These are phyloP conservation scores for Phialocephala subalpina DNA, from an alignment of 2,329 filamentous ascomycete genomes.

Conservation along the genomic window DNA sequence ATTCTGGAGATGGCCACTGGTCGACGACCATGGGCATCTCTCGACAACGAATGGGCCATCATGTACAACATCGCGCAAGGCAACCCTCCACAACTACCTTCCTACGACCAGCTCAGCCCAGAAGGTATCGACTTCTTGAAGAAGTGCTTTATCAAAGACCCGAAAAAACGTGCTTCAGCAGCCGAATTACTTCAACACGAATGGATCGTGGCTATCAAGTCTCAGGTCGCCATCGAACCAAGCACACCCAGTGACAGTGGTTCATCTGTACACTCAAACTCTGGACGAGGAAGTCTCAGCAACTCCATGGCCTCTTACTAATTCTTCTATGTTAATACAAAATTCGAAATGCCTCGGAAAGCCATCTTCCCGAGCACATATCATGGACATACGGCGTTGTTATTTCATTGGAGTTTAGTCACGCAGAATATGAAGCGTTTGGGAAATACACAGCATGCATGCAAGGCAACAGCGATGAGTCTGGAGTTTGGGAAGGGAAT, in stretches of 20 bases:
- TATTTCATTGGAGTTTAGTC: neutral
- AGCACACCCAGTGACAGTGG: slow-evolving; percentile 64
- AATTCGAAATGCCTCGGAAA: neutral
- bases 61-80: slow-evolving; percentile 99
- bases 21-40: slow-evolving; percentile 88
- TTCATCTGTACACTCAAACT: slow-evolving; percentile 34
- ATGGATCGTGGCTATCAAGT: slow-evolving; percentile 78
- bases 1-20: slow-evolving; percentile 98
- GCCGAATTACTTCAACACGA: slow-evolving; percentile 93
- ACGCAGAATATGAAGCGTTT: slow-evolving; percentile 31
- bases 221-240: slow-evolving; percentile 67
- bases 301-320: slow-evolving; percentile 17
- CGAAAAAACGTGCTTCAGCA: slow-evolving; percentile 79
- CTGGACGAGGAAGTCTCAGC: slow-evolving; percentile 36
- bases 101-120: slow-evolving; percentile 82
- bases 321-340: slow-evolving; percentile 10
- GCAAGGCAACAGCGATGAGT: slow-evolving; percentile 34
- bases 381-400: neutral
- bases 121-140: slow-evolving; percentile 88
- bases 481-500: slow-evolving; percentile 25
- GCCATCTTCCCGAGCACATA: neutral
- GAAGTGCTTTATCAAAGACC: slow-evolving; percentile 87
- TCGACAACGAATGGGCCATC: slow-evolving; percentile 99
- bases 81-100: slow-evolving; percentile 87
- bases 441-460: slow-evolving; percentile 25